A percentile compares a stretch with the other conserved stretches of the same genome.
Conservation (phyloP, 805 yeast genomes). For the Yarrowia bubula region DNA sequence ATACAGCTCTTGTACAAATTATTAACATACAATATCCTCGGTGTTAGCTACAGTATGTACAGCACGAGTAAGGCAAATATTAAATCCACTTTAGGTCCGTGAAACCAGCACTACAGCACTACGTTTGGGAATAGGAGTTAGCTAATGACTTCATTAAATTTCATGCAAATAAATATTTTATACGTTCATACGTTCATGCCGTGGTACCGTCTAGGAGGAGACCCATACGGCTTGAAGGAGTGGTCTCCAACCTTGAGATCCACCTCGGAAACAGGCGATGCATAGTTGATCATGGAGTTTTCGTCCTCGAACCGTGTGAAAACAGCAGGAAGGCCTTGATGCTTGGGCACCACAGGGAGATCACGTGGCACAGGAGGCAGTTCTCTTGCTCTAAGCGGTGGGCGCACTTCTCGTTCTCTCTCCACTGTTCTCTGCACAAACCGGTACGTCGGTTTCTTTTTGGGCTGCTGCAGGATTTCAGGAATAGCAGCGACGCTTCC, state of each 20-base stretch:
- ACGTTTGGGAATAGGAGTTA: no score
- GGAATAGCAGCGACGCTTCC: constrained; percentile 14
- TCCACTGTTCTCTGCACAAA: neutral
- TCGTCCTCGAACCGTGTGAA: constrained; percentile 24
- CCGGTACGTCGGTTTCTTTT: neutral
- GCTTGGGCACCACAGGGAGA: neutral
- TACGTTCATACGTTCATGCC: constrained; percentile 29
- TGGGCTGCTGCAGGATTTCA: constrained; percentile 13
- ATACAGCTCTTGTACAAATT: no score
- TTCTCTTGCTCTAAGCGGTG: neutral
- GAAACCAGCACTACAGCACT: no score
- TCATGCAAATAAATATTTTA: constrained; percentile 20
- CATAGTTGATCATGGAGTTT: constrained; percentile 19
- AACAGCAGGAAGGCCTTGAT: constrained; percentile 7
- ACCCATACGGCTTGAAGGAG: constrained; percentile 31
- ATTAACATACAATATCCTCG: no score
- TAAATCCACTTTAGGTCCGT: no score
- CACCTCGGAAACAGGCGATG: neutral
- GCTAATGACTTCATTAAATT: neutral
- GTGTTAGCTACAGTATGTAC: neutral
- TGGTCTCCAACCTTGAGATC: constrained; percentile 28
- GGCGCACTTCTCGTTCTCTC: neutral
- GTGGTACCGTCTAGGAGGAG: constrained; percentile 30
- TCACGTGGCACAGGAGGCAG: constrained; percentile 9
- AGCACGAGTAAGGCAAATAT: no score